These are phyloP conservation scores for Trametopsis cervina DNA, from an alignment of 768 basidiomycete species.

Conservation along the genomic window DNA sequence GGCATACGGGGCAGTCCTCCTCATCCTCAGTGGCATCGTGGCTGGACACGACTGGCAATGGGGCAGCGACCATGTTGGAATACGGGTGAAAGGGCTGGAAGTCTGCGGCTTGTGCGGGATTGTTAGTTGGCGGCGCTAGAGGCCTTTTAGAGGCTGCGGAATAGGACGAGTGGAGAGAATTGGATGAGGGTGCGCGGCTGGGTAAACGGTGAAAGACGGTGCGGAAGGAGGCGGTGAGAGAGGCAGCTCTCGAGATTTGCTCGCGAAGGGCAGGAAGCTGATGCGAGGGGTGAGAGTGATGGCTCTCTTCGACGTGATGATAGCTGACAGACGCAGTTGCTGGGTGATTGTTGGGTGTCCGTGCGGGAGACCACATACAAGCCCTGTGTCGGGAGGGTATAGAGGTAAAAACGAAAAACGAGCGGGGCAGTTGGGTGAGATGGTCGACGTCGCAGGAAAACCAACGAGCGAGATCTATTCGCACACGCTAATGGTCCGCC, in stretches of 20 bases:
- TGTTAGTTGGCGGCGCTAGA: constrained; percentile 11
- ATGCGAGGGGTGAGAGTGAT: constrained; percentile 20
- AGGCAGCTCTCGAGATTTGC: constrained; percentile 10
- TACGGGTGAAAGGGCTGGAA: constrained; percentile 40
- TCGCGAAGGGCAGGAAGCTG: constrained; percentile 14
- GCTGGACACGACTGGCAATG: constrained; percentile 66
- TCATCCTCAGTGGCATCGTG: constrained; percentile 60
- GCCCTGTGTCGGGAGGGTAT: too few species aligned
- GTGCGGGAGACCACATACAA: constrained; percentile 9
- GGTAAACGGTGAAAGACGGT: constrained; percentile 46
- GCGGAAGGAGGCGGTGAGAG: constrained; percentile 33
- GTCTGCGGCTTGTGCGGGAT: constrained; percentile 34
- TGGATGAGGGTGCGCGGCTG: constrained; percentile 37
- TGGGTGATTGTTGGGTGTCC: constrained; percentile 11
- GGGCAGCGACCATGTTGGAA: constrained; percentile 54
- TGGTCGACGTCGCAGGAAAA: too few species aligned
- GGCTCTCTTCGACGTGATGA: constrained; percentile 12
- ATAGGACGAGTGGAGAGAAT: constrained; percentile 42
- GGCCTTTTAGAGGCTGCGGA: constrained; percentile 25
- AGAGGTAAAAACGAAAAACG: too few species aligned
- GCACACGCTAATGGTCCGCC: too few species aligned
- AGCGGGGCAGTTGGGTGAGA: too few species aligned
- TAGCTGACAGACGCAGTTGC: constrained; percentile 2
- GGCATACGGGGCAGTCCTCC: constrained; percentile 92
- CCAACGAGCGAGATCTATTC: too few species aligned